Base-by-base conservation (phyloP, 768 basidiomycete genomes). In the Mycena amicta region DNA sequence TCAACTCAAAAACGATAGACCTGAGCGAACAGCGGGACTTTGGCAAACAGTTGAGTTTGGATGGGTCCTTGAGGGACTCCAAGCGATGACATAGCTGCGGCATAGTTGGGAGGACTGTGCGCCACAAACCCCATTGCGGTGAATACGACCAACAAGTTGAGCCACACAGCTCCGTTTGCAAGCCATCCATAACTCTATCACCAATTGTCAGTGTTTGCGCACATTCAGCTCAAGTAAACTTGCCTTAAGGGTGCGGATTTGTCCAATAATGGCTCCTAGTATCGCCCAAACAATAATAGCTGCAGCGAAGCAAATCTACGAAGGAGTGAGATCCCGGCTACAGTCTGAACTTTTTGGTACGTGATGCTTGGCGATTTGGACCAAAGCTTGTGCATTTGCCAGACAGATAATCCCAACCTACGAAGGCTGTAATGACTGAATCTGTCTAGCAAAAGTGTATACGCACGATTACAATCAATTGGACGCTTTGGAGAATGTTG, bases 51-150 rank as follows among this genome's bases (percentile, higher is more conserved):
- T n/a, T 68, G 60, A 1, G 77, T 81, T n/a, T 68, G 28, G 27
- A 83, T 70, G 0, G 77, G 71, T 2, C 74, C 76, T 13, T 62
- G 49, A 4, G 49, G 20, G 0, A 73, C 40, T 28, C 72, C 75
- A 22, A 79, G 67, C 3, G 80, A 71, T 11, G 67, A 66, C 15
- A 53, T 23, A 0, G 83, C 82, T 0, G 82, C 76, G 1, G 31
- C 49, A 55, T 76, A 83, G 62, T 87, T 87, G 2, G 86, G 85
- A 0, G 75, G 65, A 29, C 77, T 83, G 61, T 86, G 80, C 0
- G 81, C 80, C 8, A 84, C 75, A 62, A 85, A 78, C 6, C 76
- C 85, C 86, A 87, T 87, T 0, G 82, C 81, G 1, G 82, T 77
- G 67, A 87, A 76, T 55, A 87, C 77, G 20, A 83, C 78, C 18